Conservation (phyloP, 75 land plant species). For the Isoetes taiwanensis region DNA sequence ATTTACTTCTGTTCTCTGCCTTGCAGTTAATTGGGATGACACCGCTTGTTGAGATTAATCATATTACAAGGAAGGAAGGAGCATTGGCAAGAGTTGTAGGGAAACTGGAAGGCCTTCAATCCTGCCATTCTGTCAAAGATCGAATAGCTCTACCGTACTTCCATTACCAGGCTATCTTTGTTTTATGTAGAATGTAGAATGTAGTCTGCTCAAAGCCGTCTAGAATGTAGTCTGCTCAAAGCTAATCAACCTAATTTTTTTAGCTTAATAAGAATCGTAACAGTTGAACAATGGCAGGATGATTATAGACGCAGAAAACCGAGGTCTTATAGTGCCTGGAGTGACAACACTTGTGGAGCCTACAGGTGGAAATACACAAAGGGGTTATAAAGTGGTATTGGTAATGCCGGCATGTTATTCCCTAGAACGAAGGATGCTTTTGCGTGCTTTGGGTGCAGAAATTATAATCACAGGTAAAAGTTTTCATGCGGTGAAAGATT, state of each 20-base stretch:
- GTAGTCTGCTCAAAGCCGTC: not conserved
- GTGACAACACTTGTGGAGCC: conserved; percentile 4
- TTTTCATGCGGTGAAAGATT: not conserved
- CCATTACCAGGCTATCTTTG: no score
- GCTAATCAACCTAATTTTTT: not conserved
- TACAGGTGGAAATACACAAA: not conserved
- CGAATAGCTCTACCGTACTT: conserved; percentile 33
- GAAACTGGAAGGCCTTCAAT: conserved; percentile 36
- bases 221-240: not conserved
- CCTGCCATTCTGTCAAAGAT: conserved; percentile 41
- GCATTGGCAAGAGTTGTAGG: conserved; percentile 32
- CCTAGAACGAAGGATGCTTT: not conserved
- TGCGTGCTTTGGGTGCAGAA: not conserved
- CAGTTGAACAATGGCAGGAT: conserved; percentile 2
- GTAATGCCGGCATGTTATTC: conserved; percentile 16
- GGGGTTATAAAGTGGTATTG: conserved; percentile 18
- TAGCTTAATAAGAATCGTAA: not conserved
- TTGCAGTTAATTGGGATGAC: conserved; percentile 51
- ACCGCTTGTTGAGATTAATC: conserved; percentile 31
- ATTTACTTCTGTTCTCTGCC: no score
- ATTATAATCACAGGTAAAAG: not conserved
- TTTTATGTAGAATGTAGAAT: not conserved
- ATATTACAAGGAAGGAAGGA: conserved; percentile 24
- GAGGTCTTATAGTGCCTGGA: conserved; percentile 14
- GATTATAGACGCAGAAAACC: conserved; percentile 18